Evolutionary conservation across 805 yeast species (phyloP).

Genomic region (Ascoidea rubescens): DNA sequence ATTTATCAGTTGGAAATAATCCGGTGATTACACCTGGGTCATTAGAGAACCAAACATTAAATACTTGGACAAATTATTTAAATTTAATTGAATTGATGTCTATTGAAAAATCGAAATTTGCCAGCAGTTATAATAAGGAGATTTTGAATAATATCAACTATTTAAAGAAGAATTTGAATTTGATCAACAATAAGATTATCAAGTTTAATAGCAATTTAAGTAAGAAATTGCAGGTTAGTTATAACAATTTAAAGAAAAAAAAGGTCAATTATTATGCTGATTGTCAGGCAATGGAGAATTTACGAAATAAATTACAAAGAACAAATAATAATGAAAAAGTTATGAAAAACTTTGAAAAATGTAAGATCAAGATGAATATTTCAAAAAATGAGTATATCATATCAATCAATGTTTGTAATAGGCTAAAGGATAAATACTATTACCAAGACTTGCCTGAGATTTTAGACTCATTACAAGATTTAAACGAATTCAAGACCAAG

Average conservation of each 20-base stretch:
- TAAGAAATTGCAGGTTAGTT: conserved; percentile 23
- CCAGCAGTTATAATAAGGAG: conserved; percentile 43
- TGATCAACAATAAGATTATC: background rate
- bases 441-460: conserved; percentile 90
- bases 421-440: conserved; percentile 83
- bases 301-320: conserved; percentile 55
- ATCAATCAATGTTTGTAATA: conserved; percentile 70
- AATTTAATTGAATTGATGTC: conserved; percentile 74
- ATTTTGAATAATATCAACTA: conserved; percentile 17
- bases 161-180: background rate
- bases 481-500: conserved; percentile 66
- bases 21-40: conserved; percentile 94
- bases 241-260: conserved; percentile 41
- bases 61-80: conserved; percentile 81
- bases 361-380: conserved; percentile 69
- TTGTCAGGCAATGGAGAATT: conserved; percentile 69
- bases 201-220: conserved; percentile 2
- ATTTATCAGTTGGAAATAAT: conserved; percentile 75
- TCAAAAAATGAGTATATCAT: conserved; percentile 78
- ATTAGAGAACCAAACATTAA: conserved; percentile 72
- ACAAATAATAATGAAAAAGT: conserved; percentile 30
- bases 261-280: conserved; percentile 71
- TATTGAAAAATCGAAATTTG: conserved; percentile 44
- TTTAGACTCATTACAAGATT: conserved; percentile 70
- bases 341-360: conserved; percentile 34